Base-by-base conservation (phyloP, 352 stramenopile species). In the Phytophthora meadii region DNA sequence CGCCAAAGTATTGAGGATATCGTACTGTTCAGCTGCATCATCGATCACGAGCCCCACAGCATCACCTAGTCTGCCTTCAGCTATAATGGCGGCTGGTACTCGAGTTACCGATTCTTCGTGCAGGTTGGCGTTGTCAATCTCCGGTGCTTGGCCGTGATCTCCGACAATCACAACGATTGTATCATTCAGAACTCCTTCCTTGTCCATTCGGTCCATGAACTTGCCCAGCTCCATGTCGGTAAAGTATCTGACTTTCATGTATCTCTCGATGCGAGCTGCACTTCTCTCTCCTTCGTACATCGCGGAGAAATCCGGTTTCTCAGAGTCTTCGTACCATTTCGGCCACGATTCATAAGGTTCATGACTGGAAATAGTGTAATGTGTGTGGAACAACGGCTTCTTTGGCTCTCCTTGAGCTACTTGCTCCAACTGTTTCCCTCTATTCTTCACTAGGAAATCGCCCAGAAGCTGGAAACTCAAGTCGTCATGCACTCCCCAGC, bases 341-440 rank as follows among this genome's bases (percentile, higher is more conserved):
- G 81, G 74, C 19, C 52, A 56, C 27, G 24, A 75, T 34, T 42
- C 25, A 28, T 58, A 76, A 64, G 58, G 68, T 55, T 56, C 69
- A 59, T 87, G 78, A 50, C 74, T 87, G 4, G 75, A 84, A 54
- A 87, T 89, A 22, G 77, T 85, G 59, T 87, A 89, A 39, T 86
- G 76, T 12, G 76, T 89, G 24, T 84, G 42, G 53, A 86, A 89
- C 17, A 81, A 70, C 17, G 81, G 76, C 24, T 62, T 63, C 45
- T 79, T 84, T 0, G 50, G 25, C 11, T 77, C 40, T 1, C 61
- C 66, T 8, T 27, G 27, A 1, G 41, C 30, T 8, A 66, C 32
- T 1, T 54, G 60, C 15, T 72, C 40, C 0, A 24, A 22, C 45
- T 88, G 77, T 6, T 67, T 49, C 14, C 36, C 14, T 36, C 15